Evolutionary conservation across 2,329 filamentous ascomycete genomes (phyloP).

Genomic region (Colletotrichum neosansevieriae): DNA sequence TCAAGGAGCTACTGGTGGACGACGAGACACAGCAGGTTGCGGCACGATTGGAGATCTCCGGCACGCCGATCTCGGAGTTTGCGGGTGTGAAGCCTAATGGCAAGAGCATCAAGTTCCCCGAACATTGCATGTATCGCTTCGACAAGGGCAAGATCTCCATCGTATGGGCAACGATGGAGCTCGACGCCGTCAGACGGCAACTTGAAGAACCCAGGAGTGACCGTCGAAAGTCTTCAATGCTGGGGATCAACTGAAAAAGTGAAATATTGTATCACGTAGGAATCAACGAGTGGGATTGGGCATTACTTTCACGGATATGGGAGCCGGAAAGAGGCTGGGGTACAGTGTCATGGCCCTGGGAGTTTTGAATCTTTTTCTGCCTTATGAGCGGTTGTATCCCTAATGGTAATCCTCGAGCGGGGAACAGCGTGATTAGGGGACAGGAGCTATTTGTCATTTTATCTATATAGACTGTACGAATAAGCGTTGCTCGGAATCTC

Average conservation of each 20-base stretch:
- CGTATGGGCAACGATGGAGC: conserved; percentile 51
- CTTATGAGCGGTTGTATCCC: no score
- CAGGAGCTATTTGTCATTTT: neutral
- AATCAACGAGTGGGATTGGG: neutral
- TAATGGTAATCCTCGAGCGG: neutral
- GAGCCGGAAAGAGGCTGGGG: neutral
- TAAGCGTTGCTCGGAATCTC: no score
- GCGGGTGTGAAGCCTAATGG: conserved; percentile 47
- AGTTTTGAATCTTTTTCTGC: neutral
- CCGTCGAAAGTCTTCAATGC: conserved; percentile 27
- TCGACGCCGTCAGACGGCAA: conserved; percentile 44
- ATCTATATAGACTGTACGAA: no score
- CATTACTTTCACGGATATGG: neutral
- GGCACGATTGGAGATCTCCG: conserved; percentile 47
- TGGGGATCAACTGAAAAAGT: conserved; percentile 35
- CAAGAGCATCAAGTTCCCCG: conserved; percentile 46
- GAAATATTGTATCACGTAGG: neutral
- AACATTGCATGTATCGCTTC: conserved; percentile 52
- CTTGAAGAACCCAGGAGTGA: conserved; percentile 5
- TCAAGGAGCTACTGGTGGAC: conserved; percentile 48
- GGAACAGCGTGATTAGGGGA: no score
- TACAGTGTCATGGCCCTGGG: neutral
- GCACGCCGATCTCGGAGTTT: conserved; percentile 46
- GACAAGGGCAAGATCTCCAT: conserved; percentile 48
- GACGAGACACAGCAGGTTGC: conserved; percentile 48